These are phyloP conservation scores for Aspergillus kassunensis DNA, from an alignment of 495 filamentous ascomycete genomes.

Conservation along the genomic window DNA sequence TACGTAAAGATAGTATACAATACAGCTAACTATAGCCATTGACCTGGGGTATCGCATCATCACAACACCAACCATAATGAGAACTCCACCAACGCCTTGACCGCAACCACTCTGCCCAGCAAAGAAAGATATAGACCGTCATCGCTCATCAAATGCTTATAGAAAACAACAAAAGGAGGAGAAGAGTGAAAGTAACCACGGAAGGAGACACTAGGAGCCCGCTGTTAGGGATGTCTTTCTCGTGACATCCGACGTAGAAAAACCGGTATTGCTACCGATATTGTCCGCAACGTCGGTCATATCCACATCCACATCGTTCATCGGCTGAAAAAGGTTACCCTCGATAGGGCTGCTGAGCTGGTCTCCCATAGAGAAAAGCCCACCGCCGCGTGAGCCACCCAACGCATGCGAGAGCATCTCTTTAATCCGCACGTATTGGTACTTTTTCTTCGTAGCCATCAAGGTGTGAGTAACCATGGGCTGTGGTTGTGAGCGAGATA, in stretches of 20 bases:
- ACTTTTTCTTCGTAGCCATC: constrained; percentile 65
- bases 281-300: constrained; percentile 17
- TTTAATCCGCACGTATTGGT: constrained; percentile 79
- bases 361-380: constrained; percentile 43
- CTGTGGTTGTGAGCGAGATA: constrained; percentile 68
- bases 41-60: constrained; percentile 8
- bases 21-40: constrained; percentile 5
- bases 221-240: constrained; percentile 22
- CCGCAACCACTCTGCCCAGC: constrained; percentile 2
- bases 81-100: constrained; percentile 11
- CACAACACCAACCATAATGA: background rate
- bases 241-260: constrained; percentile 13
- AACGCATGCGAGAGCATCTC: constrained; percentile 82
- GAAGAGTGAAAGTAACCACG: background rate
- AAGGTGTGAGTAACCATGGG: constrained; percentile 66
- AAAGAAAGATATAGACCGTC: constrained; percentile 4
- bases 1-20: background rate
- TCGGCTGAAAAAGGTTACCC: constrained; percentile 32
- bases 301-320: constrained; percentile 24
- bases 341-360: constrained; percentile 25
- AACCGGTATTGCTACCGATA: background rate
- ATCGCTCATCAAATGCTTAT: constrained; percentile 5
- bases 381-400: constrained; percentile 42
- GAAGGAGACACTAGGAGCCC: constrained; percentile 5
- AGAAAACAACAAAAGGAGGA: too few relatives aligned